Percentiles rank a stretch among this genome's conserved stretches.
Evolutionary conservation across 164 flowering plant genomes (phyloP).

Genomic region (Piper longum): DNA sequence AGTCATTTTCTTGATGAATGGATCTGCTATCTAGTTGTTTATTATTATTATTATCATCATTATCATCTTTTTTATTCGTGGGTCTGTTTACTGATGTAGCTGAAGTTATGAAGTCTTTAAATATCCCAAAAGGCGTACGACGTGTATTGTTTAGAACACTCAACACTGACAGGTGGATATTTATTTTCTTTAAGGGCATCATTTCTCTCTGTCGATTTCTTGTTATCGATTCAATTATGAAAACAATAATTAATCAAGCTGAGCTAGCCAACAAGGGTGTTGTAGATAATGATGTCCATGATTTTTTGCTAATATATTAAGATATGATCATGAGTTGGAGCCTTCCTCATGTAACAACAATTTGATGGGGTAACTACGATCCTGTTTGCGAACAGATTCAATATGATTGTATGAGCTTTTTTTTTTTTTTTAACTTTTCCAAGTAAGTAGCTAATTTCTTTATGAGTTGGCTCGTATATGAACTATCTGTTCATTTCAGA

Average conservation of each 20-base stretch:
- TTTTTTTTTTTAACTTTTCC: too few relatives aligned
- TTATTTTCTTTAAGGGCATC: neutral
- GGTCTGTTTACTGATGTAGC: constrained; percentile 17
- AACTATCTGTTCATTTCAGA: constrained; percentile 20
- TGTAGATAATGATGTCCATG: neutral
- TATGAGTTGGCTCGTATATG: too few relatives aligned
- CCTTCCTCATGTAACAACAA: too few relatives aligned
- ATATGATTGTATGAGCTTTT: too few relatives aligned
- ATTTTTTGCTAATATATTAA: neutral
- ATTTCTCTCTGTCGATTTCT: neutral
- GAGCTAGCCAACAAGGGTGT: neutral
- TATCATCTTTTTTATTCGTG: neutral
- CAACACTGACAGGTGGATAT: constrained; percentile 61
- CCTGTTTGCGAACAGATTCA: too few relatives aligned
- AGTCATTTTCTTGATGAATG: neutral
- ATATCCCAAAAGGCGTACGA: constrained; percentile 58
- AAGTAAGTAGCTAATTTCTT: too few relatives aligned
- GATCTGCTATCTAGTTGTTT: too few relatives aligned
- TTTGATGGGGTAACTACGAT: too few relatives aligned
- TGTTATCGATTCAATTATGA: neutral
- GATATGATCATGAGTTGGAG: too few relatives aligned
- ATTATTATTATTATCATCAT: too few relatives aligned
- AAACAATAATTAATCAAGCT: neutral
- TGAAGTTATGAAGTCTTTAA: constrained; percentile 56
- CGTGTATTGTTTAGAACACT: constrained; percentile 78